Conservation (phyloP, 1,139 yeast genomes). For the Groenewaldozyma auringiensis region DNA sequence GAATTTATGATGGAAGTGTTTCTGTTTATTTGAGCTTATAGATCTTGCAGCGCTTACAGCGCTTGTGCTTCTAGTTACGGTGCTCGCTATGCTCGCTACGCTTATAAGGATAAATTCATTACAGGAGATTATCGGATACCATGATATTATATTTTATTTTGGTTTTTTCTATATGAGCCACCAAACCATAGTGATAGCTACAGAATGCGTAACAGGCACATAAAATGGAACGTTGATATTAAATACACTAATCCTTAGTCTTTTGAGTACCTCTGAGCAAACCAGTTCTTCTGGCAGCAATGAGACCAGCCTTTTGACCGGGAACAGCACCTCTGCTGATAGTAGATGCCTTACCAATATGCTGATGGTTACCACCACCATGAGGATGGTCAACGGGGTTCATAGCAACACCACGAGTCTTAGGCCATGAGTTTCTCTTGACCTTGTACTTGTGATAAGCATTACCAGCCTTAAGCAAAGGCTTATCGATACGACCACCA, state of each 20-base stretch:
- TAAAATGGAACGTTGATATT: neutral
- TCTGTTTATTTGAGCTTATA: no score
- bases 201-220: no score
- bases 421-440: conserved; percentile 99
- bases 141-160: no score
- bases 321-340: conserved; percentile 99
- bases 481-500: conserved; percentile 99
- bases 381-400: conserved; percentile 99
- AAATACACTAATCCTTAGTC: conserved; percentile 59
- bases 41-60: no score
- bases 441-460: conserved; percentile 99
- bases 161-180: no score
- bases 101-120: no score
- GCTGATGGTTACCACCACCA: conserved; percentile 99
- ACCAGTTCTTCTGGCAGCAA: conserved; percentile 99
- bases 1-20: no score
- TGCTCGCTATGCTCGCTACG: no score
- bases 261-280: conserved; percentile 99
- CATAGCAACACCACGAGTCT: conserved; percentile 99
- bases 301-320: conserved; percentile 99
- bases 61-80: no score
- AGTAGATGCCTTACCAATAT: conserved; percentile 99
- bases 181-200: no score
- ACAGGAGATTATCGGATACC: no score
- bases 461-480: conserved; percentile 99